phyloP scores from a whole-genome alignment of 208 protist genomes.

The Crithidia bombi region DNA sequence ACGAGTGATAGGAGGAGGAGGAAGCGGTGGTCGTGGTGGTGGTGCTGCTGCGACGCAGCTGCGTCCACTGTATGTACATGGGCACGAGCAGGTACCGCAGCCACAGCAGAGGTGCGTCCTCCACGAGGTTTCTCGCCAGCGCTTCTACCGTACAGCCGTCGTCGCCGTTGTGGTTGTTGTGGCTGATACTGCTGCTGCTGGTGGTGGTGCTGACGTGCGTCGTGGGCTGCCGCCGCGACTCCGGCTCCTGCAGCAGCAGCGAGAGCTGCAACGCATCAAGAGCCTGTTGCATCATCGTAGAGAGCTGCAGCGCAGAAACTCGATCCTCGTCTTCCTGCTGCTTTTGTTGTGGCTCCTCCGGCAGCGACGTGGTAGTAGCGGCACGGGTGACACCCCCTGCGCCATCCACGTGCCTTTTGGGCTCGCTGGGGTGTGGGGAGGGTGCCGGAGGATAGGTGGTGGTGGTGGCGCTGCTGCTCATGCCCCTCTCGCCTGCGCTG shows the following conservation, averaged over 20 bases:
- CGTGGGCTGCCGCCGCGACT: not conserved
- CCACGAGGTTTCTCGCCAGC: conserved; percentile 24
- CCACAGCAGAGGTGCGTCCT: conserved; percentile 37
- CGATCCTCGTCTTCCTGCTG: not conserved
- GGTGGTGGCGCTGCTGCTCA: not conserved
- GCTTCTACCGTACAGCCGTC: not conserved
- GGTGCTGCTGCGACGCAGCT: not conserved
- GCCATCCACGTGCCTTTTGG: no score
- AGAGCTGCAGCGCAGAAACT: not conserved
- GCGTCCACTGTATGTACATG: conserved; percentile 35
- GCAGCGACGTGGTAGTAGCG: no score
- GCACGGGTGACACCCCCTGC: not conserved
- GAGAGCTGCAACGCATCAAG: conserved; percentile 31
- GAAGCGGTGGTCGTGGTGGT: no score
- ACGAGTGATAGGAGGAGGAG: no score
- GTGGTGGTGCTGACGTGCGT: not conserved
- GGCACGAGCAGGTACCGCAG: conserved; percentile 33
- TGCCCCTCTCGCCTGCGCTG: not conserved
- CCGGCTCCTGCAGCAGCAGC: conserved; percentile 17
- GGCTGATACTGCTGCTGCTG: not conserved
- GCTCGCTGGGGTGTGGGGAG: no score
- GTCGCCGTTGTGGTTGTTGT: not conserved
- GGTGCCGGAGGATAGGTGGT: not conserved
- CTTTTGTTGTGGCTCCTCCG: not conserved
- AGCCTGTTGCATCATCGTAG: conserved; percentile 25